phyloP scores from a whole-genome alignment of 306 rosid genomes.

The Cucurbita argyrosperma region DNA sequence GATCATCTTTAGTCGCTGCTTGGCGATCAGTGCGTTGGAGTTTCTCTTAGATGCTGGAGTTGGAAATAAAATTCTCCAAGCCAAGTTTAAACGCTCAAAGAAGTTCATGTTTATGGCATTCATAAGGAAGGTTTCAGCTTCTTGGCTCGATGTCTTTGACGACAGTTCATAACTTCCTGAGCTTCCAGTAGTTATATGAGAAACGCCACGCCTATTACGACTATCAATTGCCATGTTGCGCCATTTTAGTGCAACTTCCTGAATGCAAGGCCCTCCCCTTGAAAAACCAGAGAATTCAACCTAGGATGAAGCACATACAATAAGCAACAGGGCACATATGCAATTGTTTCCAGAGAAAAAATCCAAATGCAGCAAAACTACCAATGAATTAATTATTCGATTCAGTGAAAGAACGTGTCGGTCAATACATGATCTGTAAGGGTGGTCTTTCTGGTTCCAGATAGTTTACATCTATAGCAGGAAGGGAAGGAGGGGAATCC shows the following conservation, averaged over 20 bases:
- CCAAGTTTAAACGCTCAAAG: slow-evolving; percentile 76
- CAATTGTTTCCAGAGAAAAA: not conserved
- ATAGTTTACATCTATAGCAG: not conserved
- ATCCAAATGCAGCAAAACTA: not conserved
- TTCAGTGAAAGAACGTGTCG: not conserved
- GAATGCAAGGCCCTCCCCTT: slow-evolving; percentile 33
- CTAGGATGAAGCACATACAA: slow-evolving; percentile 24
- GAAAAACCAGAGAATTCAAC: slow-evolving; percentile 39
- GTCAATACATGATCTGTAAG: not conserved
- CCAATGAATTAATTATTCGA: not conserved
- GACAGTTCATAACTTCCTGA: slow-evolving; percentile 29
- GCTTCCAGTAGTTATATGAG: slow-evolving; percentile 28
- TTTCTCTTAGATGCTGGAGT: slow-evolving; percentile 45
- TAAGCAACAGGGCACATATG: not conserved
- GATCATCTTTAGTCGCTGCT: slow-evolving; percentile 94
- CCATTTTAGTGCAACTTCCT: slow-evolving; percentile 36
- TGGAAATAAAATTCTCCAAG: slow-evolving; percentile 86
- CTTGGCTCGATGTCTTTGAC: slow-evolving; percentile 38
- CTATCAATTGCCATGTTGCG: slow-evolving; percentile 5
- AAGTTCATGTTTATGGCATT: slow-evolving; percentile 81
- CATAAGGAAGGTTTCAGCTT: slow-evolving; percentile 52
- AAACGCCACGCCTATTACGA: slow-evolving; percentile 15
- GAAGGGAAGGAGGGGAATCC: not conserved
- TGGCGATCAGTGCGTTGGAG: slow-evolving; percentile 79
- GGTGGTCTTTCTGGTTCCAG: not conserved